These are phyloP conservation scores for Dendrobium huoshanense DNA, from an alignment of 106 monocot genomes.

Conservation along the genomic window DNA sequence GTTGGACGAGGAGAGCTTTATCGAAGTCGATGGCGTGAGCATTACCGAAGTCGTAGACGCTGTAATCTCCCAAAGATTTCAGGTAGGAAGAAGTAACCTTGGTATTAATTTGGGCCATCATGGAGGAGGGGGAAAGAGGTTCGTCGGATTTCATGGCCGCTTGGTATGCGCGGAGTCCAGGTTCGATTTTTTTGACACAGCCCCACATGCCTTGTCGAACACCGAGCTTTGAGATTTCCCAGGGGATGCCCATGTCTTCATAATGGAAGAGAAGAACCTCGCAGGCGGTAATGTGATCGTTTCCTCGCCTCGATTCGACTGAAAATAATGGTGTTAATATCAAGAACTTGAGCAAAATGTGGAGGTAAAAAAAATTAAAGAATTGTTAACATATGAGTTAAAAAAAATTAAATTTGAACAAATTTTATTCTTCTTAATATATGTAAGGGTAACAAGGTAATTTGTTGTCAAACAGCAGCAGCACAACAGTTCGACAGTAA, in stretches of 20 bases:
- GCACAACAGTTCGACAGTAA: too few species aligned
- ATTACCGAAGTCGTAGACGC: too few species aligned
- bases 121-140: slow-evolving; percentile 35
- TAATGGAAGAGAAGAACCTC: slow-evolving; percentile 91
- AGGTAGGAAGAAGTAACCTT: slow-evolving; percentile 38
- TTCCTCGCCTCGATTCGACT: slow-evolving; percentile 71
- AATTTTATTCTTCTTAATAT: too few species aligned
- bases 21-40: too few species aligned
- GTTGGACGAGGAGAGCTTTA: too few species aligned
- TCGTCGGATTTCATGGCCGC: slow-evolving; percentile 25
- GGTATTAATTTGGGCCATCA: slow-evolving; percentile 49
- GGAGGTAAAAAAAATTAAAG: background rate
- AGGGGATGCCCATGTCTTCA: slow-evolving; percentile 96
- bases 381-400: too few species aligned
- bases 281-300: slow-evolving; percentile 65
- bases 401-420: too few species aligned
- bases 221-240: slow-evolving; percentile 87
- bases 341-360: background rate
- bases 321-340: background rate
- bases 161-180: slow-evolving; percentile 81
- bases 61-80: slow-evolving; percentile 22
- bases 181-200: slow-evolving; percentile 75
- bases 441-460: too few species aligned
- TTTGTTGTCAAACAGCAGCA: too few species aligned
- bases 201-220: slow-evolving; percentile 94